Percentiles rank a stretch among this genome's conserved stretches.
These are phyloP conservation scores for Microdochium bolleyi DNA, from an alignment of 2,329 filamentous ascomycete species.

Conservation along the genomic window DNA sequence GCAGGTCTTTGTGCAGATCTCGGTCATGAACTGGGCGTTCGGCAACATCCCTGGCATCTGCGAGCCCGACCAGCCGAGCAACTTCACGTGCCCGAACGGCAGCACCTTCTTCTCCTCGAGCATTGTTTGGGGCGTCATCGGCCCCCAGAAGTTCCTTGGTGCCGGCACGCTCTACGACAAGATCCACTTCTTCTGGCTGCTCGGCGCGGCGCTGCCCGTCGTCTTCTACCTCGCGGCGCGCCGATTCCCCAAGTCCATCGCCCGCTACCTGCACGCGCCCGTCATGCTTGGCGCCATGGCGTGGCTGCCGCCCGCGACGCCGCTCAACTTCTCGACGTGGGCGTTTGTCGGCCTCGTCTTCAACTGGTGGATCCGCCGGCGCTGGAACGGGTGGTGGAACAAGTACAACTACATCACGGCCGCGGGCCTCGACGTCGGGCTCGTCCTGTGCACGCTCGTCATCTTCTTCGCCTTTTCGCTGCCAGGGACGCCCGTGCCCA, in stretches of 20 bases:
- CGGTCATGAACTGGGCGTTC: constrained; percentile 38
- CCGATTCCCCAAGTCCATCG: constrained; percentile 28
- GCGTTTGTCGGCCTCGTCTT: constrained; percentile 49
- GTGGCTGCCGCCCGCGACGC: constrained; percentile 50
- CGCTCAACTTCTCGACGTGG: constrained; percentile 52
- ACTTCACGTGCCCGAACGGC: constrained; percentile 35
- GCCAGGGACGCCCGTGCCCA: constrained; percentile 25
- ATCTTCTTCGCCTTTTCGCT: constrained; percentile 28
- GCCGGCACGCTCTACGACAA: constrained; percentile 39
- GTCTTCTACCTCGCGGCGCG: constrained; percentile 35
- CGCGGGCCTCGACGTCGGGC: constrained; percentile 28
- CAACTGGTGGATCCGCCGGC: constrained; percentile 46
- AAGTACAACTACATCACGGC: constrained; percentile 32
- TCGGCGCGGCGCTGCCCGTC: constrained; percentile 39
- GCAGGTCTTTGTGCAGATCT: constrained; percentile 37
- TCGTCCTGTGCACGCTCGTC: constrained; percentile 27
- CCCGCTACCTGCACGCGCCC: constrained; percentile 46
- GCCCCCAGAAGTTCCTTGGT: constrained; percentile 47
- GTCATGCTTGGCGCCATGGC: constrained; percentile 48
- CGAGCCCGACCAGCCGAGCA: constrained; percentile 26
- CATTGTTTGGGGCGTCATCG: constrained; percentile 49
- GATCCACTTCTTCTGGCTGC: constrained; percentile 46
- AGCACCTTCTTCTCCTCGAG: constrained; percentile 40
- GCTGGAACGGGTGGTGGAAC: constrained; percentile 52
- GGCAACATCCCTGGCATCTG: constrained; percentile 36